Conservation (phyloP, 805 yeast genomes). For the Yarrowia alimentaria region DNA sequence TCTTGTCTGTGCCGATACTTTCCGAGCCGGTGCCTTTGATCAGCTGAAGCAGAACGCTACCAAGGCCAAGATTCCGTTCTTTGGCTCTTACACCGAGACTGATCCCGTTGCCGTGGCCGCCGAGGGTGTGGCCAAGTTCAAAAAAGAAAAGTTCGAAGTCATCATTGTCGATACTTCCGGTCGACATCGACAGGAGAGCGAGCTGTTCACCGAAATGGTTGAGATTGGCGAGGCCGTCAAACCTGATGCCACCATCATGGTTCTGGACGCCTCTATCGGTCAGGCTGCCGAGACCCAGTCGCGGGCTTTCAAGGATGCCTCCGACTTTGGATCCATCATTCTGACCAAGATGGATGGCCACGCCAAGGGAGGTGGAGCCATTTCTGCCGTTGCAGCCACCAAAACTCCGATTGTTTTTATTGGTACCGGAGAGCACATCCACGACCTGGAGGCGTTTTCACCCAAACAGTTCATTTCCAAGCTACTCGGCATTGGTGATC, state of each 20-base stretch:
- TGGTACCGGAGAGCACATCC: constrained; percentile 97
- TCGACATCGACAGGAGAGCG: constrained; percentile 93
- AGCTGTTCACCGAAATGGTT: constrained; percentile 88
- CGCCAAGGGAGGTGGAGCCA: constrained; percentile 99
- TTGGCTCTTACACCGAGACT: constrained; percentile 92
- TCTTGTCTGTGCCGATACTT: constrained; percentile 97
- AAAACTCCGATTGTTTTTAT: constrained; percentile 91
- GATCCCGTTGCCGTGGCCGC: constrained; percentile 90
- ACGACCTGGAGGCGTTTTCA: constrained; percentile 86
- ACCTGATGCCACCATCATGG: constrained; percentile 98
- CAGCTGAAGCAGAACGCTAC: constrained; percentile 97
- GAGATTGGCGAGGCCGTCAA: constrained; percentile 83
- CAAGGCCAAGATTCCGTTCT: constrained; percentile 89
- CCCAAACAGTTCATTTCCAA: constrained; percentile 90
- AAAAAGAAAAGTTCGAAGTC: constrained; percentile 84
- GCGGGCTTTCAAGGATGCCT: constrained; percentile 85
- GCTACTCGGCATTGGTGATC: constrained; percentile 90
- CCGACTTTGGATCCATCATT: constrained; percentile 92
- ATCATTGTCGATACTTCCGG: constrained; percentile 98
- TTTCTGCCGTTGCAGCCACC: constrained; percentile 96
- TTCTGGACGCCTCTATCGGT: constrained; percentile 94
- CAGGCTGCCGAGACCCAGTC: constrained; percentile 98
- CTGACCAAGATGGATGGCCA: constrained; percentile 98
- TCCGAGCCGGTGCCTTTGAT: constrained; percentile 99
- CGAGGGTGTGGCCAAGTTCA: constrained; percentile 90